These are phyloP conservation scores for Phialophora macrospora DNA, from an alignment of 2,329 filamentous ascomycete genomes.

Conservation along the genomic window DNA sequence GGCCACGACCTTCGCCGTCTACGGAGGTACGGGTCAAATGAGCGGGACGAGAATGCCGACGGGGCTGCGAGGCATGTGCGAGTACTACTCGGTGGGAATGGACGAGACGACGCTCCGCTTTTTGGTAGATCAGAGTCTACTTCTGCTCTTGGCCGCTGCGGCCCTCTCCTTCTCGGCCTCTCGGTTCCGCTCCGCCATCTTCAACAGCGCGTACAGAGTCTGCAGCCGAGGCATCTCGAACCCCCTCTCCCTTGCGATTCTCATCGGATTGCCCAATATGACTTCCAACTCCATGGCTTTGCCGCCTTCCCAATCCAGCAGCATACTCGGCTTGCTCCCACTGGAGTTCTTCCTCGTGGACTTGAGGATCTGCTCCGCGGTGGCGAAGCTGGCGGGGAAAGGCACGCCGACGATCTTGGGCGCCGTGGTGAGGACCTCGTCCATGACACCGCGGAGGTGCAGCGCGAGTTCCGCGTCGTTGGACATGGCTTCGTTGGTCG, in stretches of 20 bases:
- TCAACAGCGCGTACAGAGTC: conserved; percentile 68
- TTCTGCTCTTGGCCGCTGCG: neutral
- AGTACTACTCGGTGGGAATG: neutral
- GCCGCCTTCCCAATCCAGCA: conserved; percentile 71
- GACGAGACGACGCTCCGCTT: neutral
- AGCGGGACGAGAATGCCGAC: neutral
- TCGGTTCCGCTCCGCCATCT: conserved; percentile 59
- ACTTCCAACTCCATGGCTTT: conserved; percentile 73
- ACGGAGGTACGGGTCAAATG: too few species aligned
- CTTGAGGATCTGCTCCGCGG: conserved; percentile 65
- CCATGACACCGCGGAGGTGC: conserved; percentile 70
- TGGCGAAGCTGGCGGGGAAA: conserved; percentile 65
- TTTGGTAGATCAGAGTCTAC: neutral
- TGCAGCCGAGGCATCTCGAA: conserved; percentile 70
- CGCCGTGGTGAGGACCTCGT: conserved; percentile 69
- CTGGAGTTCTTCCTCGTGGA: conserved; percentile 66
- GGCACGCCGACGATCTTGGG: conserved; percentile 66
- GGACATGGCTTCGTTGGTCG: conserved; percentile 69
- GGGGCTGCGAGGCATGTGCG: neutral
- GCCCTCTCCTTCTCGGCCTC: neutral
- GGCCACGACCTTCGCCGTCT: too few species aligned
- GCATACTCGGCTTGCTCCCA: conserved; percentile 62
- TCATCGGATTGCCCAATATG: conserved; percentile 71
- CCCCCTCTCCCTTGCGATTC: conserved; percentile 66
- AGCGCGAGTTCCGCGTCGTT: conserved; percentile 64